A percentile compares a stretch with the other conserved stretches of the same genome.
phyloP scores from a whole-genome alignment of 106 monocot genomes.

The Dioscorea alata region DNA sequence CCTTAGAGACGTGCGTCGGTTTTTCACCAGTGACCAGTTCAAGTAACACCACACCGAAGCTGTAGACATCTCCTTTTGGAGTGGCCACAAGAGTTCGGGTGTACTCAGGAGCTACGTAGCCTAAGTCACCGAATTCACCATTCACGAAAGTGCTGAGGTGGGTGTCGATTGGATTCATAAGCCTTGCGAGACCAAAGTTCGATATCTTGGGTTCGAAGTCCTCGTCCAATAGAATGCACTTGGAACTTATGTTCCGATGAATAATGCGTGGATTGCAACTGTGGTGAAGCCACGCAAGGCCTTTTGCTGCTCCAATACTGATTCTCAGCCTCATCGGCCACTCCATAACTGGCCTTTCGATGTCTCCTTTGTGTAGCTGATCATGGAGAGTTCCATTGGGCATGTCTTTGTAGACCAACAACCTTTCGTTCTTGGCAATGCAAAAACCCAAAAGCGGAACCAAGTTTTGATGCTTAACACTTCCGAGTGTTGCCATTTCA shows the following conservation, averaged over 20 bases:
- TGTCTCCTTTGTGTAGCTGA: slow-evolving; percentile 15
- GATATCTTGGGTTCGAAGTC: slow-evolving; percentile 66
- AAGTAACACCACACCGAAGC: slow-evolving; percentile 55
- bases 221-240: slow-evolving; percentile 57
- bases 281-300: slow-evolving; percentile 69
- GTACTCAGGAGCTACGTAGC: slow-evolving; percentile 75
- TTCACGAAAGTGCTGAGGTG: slow-evolving; percentile 75
- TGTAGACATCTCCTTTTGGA: slow-evolving; percentile 65
- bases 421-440: slow-evolving; percentile 39
- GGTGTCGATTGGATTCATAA: slow-evolving; percentile 59
- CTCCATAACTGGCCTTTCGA: slow-evolving; percentile 7
- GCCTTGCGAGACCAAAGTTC: slow-evolving; percentile 63
- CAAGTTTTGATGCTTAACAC: slow-evolving; percentile 45
- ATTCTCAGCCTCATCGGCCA: slow-evolving; percentile 54
- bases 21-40: slow-evolving; percentile 50
- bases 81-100: slow-evolving; percentile 48
- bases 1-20: slow-evolving; percentile 37
- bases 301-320: slow-evolving; percentile 51
- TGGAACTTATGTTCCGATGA: slow-evolving; percentile 68
- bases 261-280: slow-evolving; percentile 54
- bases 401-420: slow-evolving; percentile 61
- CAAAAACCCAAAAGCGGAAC: slow-evolving; percentile 54
- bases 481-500: slow-evolving; percentile 64
- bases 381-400: slow-evolving; percentile 38
- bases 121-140: slow-evolving; percentile 67